Conservation (phyloP, 2,329 filamentous ascomycete genomes). For the Ceratocystiopsis minuta region DNA sequence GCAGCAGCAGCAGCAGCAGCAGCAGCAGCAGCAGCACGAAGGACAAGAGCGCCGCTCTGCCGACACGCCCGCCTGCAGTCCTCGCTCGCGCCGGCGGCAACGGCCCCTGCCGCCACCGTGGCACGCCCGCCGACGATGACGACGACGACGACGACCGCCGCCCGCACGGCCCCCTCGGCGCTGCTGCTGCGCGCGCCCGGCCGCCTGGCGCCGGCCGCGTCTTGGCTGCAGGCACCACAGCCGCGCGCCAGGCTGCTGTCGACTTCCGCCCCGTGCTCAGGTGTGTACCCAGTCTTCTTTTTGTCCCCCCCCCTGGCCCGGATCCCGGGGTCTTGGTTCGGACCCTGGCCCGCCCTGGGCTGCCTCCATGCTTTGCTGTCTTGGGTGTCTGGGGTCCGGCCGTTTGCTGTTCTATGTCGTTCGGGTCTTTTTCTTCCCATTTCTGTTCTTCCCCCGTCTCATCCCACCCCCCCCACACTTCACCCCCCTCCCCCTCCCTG, state of each 20-base stretch:
- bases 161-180: not conserved
- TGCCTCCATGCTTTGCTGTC: not conserved
- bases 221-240: slow-evolving; percentile 3
- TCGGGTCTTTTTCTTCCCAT: no score
- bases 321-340: no score
- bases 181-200: no score
- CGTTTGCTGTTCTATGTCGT: no score
- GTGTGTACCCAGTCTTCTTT: slow-evolving; percentile 3
- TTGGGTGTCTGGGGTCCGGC: no score
- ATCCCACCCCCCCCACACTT: no score
- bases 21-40: not conserved
- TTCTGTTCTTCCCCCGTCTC: no score
- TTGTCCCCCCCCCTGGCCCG: not conserved
- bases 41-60: not conserved
- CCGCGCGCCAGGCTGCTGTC: slow-evolving; percentile 7
- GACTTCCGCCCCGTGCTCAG: slow-evolving; percentile 6
- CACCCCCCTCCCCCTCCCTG: slow-evolving; percentile 1
- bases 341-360: not conserved
- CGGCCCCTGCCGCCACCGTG: no score
- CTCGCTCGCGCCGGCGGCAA: no score
- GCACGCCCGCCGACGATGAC: no score
- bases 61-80: not conserved
- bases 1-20: no score
- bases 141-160: not conserved
- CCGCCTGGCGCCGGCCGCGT: not conserved